Base-by-base conservation (phyloP, 2,329 filamentous ascomycete genomes). In the Fusarium vanettenii region DNA sequence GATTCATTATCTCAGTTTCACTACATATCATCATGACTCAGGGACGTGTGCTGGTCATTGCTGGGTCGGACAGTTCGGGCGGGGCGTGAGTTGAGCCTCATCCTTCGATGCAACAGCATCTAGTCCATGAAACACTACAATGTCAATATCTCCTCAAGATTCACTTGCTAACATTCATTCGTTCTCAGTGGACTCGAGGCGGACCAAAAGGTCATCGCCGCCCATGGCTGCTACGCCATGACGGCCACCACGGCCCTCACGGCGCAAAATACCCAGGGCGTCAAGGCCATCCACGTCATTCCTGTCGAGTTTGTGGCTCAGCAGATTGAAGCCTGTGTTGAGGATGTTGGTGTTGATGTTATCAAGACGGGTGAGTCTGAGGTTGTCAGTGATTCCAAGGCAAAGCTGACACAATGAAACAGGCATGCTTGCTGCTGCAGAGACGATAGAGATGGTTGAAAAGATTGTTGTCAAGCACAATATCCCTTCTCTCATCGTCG, bases 201-300 rank as follows among this genome's bases (percentile, higher is more conserved):
- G 43, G 96, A 98, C 82, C 95, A 98, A 81, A 97, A 98, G 82
- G 95, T 97, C 71, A 93, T 98, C 70, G 93, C 95, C 52, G 94
- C 94, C 20, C 95, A 98, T 89, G 92, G 93, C 69, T 97, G 94
- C 85, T 98, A 98, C 87, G 95, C 95, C 69, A 97, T 98, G 92
- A 98, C 96, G 60, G 95, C 95, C 25, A 98, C 96, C 11, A 97
- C 96, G 16, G 96, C 96, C 22, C 86, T 99, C 80, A 99, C 97
- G n/a, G 95, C 95, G 18, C 97, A 98, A 81, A 98, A 98, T 83
- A 99, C 97, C 0, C 88, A 90, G 63, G 95, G 95, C 6, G 95
- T 98, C 16, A 87, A 91, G 71, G 94, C 89, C 74, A 94, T 98
- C 61, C 94, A 98, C 80, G 86, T 93, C 66, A 90, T 94, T 9